Base-by-base conservation (phyloP, 306 rosid genomes). In the Acacia melanoxylon region DNA sequence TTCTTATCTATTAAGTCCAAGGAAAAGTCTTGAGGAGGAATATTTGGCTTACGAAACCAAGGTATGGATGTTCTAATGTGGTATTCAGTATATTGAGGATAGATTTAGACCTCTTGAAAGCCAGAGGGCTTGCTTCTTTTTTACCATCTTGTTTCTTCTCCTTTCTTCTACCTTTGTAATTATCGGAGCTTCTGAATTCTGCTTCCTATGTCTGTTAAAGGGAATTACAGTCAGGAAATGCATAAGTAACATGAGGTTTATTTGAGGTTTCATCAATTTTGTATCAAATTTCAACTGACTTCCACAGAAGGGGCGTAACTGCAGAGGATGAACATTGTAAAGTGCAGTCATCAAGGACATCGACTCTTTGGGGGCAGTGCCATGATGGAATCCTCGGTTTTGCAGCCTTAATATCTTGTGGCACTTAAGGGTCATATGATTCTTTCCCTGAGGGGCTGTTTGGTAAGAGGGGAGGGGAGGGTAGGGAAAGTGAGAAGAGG, bases 1-100 rank as follows among this genome's bases (percentile, higher is more conserved):
- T 40, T 83, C 93, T 35, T 81, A 85, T 81, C 62, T 76, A 75
- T 84, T 90, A 68, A 91, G 89, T 81, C 99, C 98, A 19, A 88
- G 90, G 89, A 92, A 80, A 77, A 90, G 87, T 92, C 94, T 95
- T 11, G 98, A 95, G 89, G 92, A 93, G 88, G 99, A 95, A 88
- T 95, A 93, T 91, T 81, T 93, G 86, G 91, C 83, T 56, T 89
- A 85, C 49, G 99, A 95, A 88, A 94, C 96, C 59, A 93, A 92
- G 97, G 99, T 95, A 88, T 44, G 66, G 5, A 81, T 70, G 37
- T 19, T 24, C 68, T 27, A 27, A 12, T 31, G 15, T 59, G 66
- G 66, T 20, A 54, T 54, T 54, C 58, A 17, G 22, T 54, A 17
- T 19, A 3, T 58, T 58, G 29, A 10, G 17, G 33, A 61, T 11